These are phyloP conservation scores for Picea sitchensis DNA, from an alignment of 75 land plant genomes.

Conservation along the genomic window DNA sequence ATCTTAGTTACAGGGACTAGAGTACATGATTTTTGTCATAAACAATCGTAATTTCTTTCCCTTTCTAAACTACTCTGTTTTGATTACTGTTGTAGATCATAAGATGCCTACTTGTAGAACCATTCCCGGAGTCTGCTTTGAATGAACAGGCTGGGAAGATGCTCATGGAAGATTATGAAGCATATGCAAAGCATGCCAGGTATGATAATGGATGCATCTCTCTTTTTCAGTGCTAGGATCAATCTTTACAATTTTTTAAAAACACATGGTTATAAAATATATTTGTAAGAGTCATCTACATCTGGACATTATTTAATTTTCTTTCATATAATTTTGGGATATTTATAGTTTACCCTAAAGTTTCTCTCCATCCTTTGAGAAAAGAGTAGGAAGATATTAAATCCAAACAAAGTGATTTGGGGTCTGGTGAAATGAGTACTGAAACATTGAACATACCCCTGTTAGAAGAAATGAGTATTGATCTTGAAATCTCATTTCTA, in stretches of 20 bases:
- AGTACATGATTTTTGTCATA: not conserved
- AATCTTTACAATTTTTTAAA: too few relatives aligned
- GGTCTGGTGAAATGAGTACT: too few relatives aligned
- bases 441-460: too few relatives aligned
- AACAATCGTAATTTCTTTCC: not conserved
- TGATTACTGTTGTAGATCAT: slow-evolving; percentile 53
- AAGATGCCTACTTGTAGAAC: slow-evolving; percentile 91
- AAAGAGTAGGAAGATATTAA: too few relatives aligned
- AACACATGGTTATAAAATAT: too few relatives aligned
- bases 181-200: slow-evolving; percentile 97
- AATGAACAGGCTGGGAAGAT: slow-evolving; percentile 99
- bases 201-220: slow-evolving; percentile 7
- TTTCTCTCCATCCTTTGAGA: too few relatives aligned
- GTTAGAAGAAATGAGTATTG: too few relatives aligned
- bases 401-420: too few relatives aligned
- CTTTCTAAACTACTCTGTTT: not conserved
- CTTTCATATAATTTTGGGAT: too few relatives aligned
- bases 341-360: too few relatives aligned
- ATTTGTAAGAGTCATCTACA: not conserved
- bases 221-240: not conserved
- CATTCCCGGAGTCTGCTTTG: slow-evolving; percentile 97
- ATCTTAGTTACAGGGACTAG: too few relatives aligned
- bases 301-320: not conserved
- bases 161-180: slow-evolving; percentile 96
- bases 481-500: too few relatives aligned